Percentiles rank a stretch among this genome's conserved stretches.
phyloP scores from a whole-genome alignment of 192 early-diverging fungal species.

The Coemansia asiatica region DNA sequence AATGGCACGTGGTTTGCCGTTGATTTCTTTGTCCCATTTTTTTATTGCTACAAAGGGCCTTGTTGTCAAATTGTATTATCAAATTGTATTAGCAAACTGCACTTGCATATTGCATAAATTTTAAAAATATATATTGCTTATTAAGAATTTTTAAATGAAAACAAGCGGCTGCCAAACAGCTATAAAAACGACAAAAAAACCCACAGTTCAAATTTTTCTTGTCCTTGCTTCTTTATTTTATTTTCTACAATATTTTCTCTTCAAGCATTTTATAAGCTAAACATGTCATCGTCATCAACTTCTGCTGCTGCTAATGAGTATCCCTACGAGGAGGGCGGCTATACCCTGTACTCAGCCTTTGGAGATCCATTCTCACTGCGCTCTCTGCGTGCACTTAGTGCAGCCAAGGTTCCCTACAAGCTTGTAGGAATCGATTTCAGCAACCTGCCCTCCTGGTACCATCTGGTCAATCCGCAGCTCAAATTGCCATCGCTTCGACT shows the following conservation, averaged over 20 bases:
- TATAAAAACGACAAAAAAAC: background rate
- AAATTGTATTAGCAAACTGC: background rate
- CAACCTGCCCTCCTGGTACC: slow-evolving; percentile 66
- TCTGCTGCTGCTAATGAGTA: background rate
- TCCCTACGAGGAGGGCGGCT: slow-evolving; percentile 34
- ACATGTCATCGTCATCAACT: slow-evolving; percentile 5
- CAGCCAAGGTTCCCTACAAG: slow-evolving; percentile 56
- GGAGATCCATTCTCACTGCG: slow-evolving; percentile 75
- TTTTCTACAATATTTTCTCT: too few species aligned
- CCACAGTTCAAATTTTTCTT: too few species aligned
- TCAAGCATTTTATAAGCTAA: background rate
- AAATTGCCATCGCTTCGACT: slow-evolving; percentile 67
- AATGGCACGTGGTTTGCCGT: too few species aligned
- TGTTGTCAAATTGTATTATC: too few species aligned
- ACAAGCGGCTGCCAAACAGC: too few species aligned
- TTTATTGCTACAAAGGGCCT: too few species aligned
- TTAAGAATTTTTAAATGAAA: too few species aligned
- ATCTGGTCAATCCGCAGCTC: slow-evolving; percentile 65
- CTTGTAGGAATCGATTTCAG: slow-evolving; percentile 63
- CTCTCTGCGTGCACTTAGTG: slow-evolving; percentile 61
- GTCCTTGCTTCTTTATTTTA: too few species aligned
- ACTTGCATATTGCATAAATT: background rate
- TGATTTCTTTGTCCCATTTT: too few species aligned
- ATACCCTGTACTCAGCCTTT: slow-evolving; percentile 59
- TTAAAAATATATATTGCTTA: background rate